Conservation (phyloP, 139 green algal genomes). For the Closterium sp. region DNA sequence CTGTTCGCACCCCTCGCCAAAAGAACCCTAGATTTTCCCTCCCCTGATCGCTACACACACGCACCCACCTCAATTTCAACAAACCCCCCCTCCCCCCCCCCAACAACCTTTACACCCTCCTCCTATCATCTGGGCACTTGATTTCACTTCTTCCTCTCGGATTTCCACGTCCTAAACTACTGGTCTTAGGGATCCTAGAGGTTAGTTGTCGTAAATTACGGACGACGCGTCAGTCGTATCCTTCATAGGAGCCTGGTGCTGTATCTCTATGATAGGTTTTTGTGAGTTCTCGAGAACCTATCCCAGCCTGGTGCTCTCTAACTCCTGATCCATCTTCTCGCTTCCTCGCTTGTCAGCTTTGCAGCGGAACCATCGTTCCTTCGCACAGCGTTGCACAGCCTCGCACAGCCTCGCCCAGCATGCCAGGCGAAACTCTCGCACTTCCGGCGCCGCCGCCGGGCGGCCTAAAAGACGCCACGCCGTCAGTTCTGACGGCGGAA, state of each 20-base stretch:
- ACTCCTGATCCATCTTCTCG: neutral
- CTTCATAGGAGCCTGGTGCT: too few relatives aligned
- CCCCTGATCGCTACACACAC: neutral
- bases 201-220: neutral
- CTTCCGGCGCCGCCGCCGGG: slow-evolving; percentile 19
- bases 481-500: neutral
- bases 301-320: neutral
- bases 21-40: neutral
- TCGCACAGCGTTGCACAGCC: neutral
- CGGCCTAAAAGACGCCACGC: slow-evolving; percentile 21
- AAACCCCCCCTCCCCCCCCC: neutral
- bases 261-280: too few relatives aligned
- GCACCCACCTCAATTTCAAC: too few relatives aligned
- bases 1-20: neutral
- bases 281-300: too few relatives aligned
- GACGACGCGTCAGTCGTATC: too few relatives aligned
- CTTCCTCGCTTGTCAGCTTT: too few relatives aligned
- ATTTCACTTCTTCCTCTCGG: neutral
- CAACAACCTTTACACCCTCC: too few relatives aligned
- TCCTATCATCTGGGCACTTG: neutral
- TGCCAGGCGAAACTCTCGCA: slow-evolving; percentile 7
- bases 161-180: too few relatives aligned
- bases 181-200: neutral
- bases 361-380: too few relatives aligned
- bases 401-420: neutral